Evolutionary conservation across 2,329 filamentous ascomycete species (phyloP).

Genomic region (Xylariaceae sp.): DNA sequence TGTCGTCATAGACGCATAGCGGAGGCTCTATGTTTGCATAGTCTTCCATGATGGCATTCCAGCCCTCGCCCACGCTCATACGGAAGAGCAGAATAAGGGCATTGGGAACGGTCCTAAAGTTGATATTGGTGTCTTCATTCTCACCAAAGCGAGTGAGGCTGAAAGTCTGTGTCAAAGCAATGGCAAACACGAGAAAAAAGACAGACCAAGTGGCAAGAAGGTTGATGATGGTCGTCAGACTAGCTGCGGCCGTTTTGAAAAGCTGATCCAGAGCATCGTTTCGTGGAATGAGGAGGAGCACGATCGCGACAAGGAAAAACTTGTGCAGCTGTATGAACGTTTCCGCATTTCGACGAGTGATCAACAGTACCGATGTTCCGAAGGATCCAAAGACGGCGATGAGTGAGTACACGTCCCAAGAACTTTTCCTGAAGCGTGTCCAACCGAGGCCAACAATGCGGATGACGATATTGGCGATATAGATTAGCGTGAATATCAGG

Average conservation of each 20-base stretch:
- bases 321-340: slow-evolving; percentile 82
- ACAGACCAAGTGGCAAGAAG: slow-evolving; percentile 96
- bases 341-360: slow-evolving; percentile 55
- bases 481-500: slow-evolving; percentile 74
- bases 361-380: slow-evolving; percentile 71
- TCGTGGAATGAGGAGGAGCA: slow-evolving; percentile 85
- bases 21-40: slow-evolving; percentile 77
- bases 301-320: slow-evolving; percentile 85
- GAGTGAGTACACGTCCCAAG: slow-evolving; percentile 91
- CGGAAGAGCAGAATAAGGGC: slow-evolving; percentile 89
- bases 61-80: slow-evolving; percentile 90
- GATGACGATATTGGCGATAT: slow-evolving; percentile 76
- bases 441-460: slow-evolving; percentile 86
- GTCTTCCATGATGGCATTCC: slow-evolving; percentile 97
- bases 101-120: slow-evolving; percentile 91
- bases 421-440: slow-evolving; percentile 85
- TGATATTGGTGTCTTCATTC: slow-evolving; percentile 72
- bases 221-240: slow-evolving; percentile 85
- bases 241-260: slow-evolving; percentile 96
- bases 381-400: slow-evolving; percentile 76
- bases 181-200: slow-evolving; percentile 92
- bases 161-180: slow-evolving; percentile 93
- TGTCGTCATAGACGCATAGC: slow-evolving; percentile 67
- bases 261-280: slow-evolving; percentile 97
- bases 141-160: slow-evolving; percentile 84